Conservation (phyloP, 805 yeast genomes). For the Hemisphaericaspora nanyangensis region DNA sequence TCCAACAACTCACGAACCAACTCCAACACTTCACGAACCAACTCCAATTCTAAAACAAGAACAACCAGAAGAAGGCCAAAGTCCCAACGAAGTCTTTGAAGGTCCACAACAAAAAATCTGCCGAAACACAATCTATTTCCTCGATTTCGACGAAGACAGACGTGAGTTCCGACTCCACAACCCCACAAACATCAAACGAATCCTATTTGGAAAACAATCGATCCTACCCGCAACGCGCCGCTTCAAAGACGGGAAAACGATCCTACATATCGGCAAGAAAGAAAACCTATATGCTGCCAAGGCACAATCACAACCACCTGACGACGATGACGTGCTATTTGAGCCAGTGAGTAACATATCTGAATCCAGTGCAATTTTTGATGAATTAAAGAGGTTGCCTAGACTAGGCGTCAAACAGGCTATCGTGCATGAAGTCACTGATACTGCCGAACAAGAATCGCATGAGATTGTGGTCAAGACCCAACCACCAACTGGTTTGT, state of each 20-base stretch:
- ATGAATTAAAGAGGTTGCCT: conserved; percentile 47
- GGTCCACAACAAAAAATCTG: conserved; percentile 69
- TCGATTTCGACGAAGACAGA: conserved; percentile 41
- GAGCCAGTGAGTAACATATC: conserved; percentile 29
- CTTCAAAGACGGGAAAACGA: conserved; percentile 51
- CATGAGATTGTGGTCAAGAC: conserved; percentile 50
- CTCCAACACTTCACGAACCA: too few relatives aligned
- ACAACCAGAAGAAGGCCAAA: background rate
- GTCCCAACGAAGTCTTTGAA: conserved; percentile 37
- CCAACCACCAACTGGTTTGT: conserved; percentile 71
- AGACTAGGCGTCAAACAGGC: conserved; percentile 56
- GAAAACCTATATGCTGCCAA: conserved; percentile 32
- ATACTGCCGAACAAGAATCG: conserved; percentile 33
- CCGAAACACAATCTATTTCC: conserved; percentile 50
- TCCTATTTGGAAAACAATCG: conserved; percentile 64
- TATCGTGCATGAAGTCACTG: conserved; percentile 43
- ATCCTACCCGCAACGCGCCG: conserved; percentile 49
- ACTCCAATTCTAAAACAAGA: conserved; percentile 1
- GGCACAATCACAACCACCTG: conserved; percentile 16
- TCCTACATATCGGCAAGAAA: conserved; percentile 38
- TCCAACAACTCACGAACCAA: background rate
- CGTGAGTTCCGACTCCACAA: conserved; percentile 17
- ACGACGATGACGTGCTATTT: conserved; percentile 33
- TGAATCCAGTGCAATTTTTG: conserved; percentile 37
- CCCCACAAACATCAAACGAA: conserved; percentile 22